Evolutionary conservation across 441 rosid species (phyloP), one percentile per base, ranked within the genome.

Genomic region (Adansonia madagascariensis): DNA sequence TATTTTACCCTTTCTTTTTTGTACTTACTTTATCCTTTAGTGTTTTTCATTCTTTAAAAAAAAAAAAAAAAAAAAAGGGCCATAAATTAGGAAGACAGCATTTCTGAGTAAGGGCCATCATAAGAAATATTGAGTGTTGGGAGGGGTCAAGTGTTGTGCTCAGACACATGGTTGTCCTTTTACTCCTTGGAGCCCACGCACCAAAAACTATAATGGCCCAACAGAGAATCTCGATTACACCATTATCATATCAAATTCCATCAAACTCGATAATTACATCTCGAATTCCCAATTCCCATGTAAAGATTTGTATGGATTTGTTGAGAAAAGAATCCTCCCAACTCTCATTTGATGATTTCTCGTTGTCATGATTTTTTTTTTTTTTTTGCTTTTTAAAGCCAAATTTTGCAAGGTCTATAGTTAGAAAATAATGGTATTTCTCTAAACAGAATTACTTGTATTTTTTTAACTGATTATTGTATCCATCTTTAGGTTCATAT

Each of bases 151-250:
- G 17, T 6, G 10, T 4, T 35, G 4, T 61, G 6, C 9, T 63
- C 20, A 35, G 18, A 63, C 68, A 63, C 68, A 35, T 63, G 68
- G 68, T 20, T 64, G 69, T n/a, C 49, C 69, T n/a, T 39, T 39
- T 5, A 8, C 49, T n/a, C 69, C 22, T 1, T 41, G 24, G 22
- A 8, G 20, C 68, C 68, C 68, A 63, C 44, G 2, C 8, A 27
- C 6, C 27, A 3, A 59, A 35, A 6, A 35, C 31, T 7, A 6
- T 46, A 3, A 18, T 1, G 71, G 53, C 71, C 71, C 53, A 43
- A 15, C 71, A 17, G 14, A 44, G 53, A 63, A 27, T 27, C 20
- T 44, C 47, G 35, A 35, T 63, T 63, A 2, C 46, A 10, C 27
- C 71, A 18, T 22, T 9, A 59, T 43, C 43, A 14, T 63, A 14